Percentiles rank a stretch among this genome's conserved stretches.
These are phyloP conservation scores for Backusella luteola DNA, from an alignment of 192 early-diverging fungal species.

Conservation along the genomic window DNA sequence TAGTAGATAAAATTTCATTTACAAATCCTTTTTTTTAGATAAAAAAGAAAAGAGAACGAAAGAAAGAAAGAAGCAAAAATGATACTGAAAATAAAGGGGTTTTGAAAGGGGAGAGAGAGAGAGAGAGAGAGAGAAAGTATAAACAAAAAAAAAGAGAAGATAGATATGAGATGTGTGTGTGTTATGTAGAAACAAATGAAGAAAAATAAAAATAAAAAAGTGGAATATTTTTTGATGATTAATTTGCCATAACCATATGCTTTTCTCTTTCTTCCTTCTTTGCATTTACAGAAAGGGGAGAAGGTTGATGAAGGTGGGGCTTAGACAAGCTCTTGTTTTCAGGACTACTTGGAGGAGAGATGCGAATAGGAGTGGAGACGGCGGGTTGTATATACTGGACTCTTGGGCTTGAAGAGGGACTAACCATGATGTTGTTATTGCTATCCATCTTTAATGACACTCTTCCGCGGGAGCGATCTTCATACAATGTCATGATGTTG, in stretches of 20 bases:
- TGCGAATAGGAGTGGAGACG: constrained; percentile 29
- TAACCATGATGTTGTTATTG: not conserved
- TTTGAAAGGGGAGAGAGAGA: not conserved
- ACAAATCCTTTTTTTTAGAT: not conserved
- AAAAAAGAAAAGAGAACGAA: not conserved
- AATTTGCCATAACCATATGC: constrained; percentile 11
- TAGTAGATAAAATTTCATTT: not conserved
- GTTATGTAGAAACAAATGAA: constrained; percentile 1
- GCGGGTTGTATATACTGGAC: not conserved
- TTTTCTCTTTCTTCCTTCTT: constrained; percentile 22
- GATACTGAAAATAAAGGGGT: not conserved
- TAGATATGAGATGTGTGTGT: not conserved
- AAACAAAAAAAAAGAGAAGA: not conserved
- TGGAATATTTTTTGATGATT: not conserved
- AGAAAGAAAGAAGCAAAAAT: not conserved
- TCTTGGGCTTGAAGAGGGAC: constrained; percentile 6
- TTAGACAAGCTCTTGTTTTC: constrained; percentile 5
- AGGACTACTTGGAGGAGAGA: constrained; percentile 30
- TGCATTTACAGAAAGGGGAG: constrained; percentile 19
- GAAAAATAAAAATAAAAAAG: not conserved
- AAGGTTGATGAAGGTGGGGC: not conserved
- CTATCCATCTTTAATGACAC: constrained; percentile 1
- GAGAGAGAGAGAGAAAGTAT: not conserved
- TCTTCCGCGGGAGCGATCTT: constrained; percentile 50
- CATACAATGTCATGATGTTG: constrained; percentile 62